Conservation (phyloP, 108 stramenopile genomes). For the Pseudonitzschia pungens region DNA sequence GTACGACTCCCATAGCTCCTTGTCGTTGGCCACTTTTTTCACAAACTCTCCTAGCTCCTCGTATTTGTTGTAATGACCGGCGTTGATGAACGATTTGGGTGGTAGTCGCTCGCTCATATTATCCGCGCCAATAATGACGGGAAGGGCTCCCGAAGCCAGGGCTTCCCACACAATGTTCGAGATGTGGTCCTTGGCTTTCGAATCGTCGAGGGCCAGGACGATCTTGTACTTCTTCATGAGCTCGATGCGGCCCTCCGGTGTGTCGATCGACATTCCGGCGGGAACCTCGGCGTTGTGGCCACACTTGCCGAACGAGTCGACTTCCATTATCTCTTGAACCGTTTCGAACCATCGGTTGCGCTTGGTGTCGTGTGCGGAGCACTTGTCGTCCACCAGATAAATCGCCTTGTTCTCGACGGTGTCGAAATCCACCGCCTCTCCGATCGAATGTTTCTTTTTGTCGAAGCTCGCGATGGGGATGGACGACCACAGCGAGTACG, state of each 20-base stretch:
- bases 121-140: constrained; percentile 62
- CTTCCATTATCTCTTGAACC: constrained; percentile 18
- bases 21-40: constrained; percentile 40
- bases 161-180: constrained; percentile 71
- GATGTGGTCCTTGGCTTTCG: constrained; percentile 61
- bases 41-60: constrained; percentile 47
- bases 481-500: constrained; percentile 42
- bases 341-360: constrained; percentile 40
- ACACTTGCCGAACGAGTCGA: constrained; percentile 37
- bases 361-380: constrained; percentile 21
- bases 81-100: constrained; percentile 45
- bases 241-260: constrained; percentile 37
- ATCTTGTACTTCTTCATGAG: constrained; percentile 60
- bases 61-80: constrained; percentile 36
- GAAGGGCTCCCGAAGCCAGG: constrained; percentile 60
- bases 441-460: constrained; percentile 29
- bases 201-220: constrained; percentile 63
- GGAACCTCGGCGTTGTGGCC: constrained; percentile 46
- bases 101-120: constrained; percentile 62
- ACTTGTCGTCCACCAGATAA: constrained; percentile 37
- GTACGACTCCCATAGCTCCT: constrained; percentile 61
- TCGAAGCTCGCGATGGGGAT: constrained; percentile 38
- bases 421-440: constrained; percentile 37
- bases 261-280: constrained; percentile 30
- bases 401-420: constrained; percentile 28